Conservation (phyloP, 805 yeast genomes). For the Candida nanaspora region DNA sequence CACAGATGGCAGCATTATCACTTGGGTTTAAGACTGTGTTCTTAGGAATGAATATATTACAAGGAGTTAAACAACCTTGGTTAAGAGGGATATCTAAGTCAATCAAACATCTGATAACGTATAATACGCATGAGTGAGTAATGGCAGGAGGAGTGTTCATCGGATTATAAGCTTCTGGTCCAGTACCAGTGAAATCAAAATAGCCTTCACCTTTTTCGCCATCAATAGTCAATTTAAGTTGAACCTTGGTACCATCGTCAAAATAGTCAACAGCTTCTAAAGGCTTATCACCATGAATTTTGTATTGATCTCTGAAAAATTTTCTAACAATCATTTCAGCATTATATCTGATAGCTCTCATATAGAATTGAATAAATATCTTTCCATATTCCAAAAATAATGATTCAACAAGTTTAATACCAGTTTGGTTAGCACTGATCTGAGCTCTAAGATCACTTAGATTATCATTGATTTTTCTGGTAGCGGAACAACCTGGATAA, state of each 20-base stretch:
- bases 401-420: constrained; percentile 33
- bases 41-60: constrained; percentile 19
- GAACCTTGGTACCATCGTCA: constrained; percentile 50
- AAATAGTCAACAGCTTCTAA: constrained; percentile 38
- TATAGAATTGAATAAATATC: constrained; percentile 33
- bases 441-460: constrained; percentile 39
- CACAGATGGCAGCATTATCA: constrained; percentile 46
- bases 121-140: constrained; percentile 45
- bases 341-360: constrained; percentile 35
- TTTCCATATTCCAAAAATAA: constrained; percentile 34
- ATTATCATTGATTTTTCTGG: constrained; percentile 44
- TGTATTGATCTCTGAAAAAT: constrained; percentile 33
- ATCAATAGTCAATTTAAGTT: constrained; percentile 33
- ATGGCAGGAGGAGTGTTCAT: constrained; percentile 51
- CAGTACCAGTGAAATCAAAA: constrained; percentile 46
- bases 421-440: constrained; percentile 42
- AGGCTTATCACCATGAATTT: constrained; percentile 19
- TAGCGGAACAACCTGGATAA: constrained; percentile 45
- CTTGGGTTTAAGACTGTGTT: constrained; percentile 27
- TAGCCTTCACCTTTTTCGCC: constrained; percentile 32
- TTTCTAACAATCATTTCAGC: constrained; percentile 36
- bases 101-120: constrained; percentile 43
- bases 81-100: constrained; percentile 41
- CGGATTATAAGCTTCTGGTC: constrained; percentile 43
- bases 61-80: constrained; percentile 30